These are phyloP conservation scores for Kurtzmaniella natalensis DNA, from an alignment of 1,139 yeast genomes.

Conservation along the genomic window DNA sequence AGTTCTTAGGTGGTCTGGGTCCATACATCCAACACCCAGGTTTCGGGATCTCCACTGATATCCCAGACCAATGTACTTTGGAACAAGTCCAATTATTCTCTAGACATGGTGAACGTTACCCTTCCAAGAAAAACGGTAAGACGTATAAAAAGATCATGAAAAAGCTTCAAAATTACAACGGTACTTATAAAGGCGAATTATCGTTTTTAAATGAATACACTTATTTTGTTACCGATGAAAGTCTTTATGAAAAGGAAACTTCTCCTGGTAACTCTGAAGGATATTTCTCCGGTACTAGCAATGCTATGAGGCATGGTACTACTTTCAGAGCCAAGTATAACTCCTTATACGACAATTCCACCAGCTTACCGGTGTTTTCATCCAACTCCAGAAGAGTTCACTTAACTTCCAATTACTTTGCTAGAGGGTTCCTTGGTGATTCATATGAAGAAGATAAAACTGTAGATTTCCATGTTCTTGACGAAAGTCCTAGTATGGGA, in stretches of 20 bases:
- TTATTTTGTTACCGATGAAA: slow-evolving; percentile 25
- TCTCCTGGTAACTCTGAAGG: slow-evolving; percentile 20
- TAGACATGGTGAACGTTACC: slow-evolving; percentile 77
- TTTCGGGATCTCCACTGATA: slow-evolving; percentile 39
- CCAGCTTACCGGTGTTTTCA: slow-evolving; percentile 30
- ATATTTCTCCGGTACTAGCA: slow-evolving; percentile 24
- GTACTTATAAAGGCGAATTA: slow-evolving; percentile 27
- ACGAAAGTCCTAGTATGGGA: slow-evolving; percentile 25
- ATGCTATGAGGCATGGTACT: slow-evolving; percentile 33
- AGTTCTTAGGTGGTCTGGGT: slow-evolving; percentile 44
- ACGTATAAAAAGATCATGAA: slow-evolving; percentile 14
- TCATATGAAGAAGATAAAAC: slow-evolving; percentile 13
- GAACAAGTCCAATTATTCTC: slow-evolving; percentile 62
- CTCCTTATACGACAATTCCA: slow-evolving; percentile 18
- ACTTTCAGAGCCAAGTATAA: slow-evolving; percentile 30
- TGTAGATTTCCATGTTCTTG: slow-evolving; percentile 18
- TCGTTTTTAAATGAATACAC: slow-evolving; percentile 29
- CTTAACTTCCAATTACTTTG: slow-evolving; percentile 28
- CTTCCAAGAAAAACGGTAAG: slow-evolving; percentile 30
- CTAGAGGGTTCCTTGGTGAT: slow-evolving; percentile 27
- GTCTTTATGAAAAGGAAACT: slow-evolving; percentile 25
- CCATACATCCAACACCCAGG: slow-evolving; percentile 46
- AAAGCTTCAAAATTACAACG: slow-evolving; percentile 19
- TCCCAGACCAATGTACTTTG: slow-evolving; percentile 50
- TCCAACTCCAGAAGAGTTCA: slow-evolving; percentile 28